A percentile compares a stretch with the other conserved stretches of the same genome.
Evolutionary conservation across 2,329 filamentous ascomycete species (phyloP).

Genomic region (Aureobasidium pullulans): DNA sequence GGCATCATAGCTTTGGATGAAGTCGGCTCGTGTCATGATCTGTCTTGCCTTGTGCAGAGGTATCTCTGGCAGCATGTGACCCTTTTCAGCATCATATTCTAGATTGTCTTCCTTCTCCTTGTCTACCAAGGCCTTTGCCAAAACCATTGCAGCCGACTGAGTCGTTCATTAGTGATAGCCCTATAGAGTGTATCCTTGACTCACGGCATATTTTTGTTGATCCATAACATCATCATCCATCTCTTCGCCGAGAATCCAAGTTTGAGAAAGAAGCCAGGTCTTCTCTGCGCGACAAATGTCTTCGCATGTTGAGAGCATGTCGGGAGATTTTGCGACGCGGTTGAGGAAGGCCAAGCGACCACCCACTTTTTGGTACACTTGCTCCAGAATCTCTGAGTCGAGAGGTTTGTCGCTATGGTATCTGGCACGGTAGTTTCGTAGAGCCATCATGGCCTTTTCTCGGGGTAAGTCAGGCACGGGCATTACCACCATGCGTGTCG

Average conservation of each 20-base stretch:
- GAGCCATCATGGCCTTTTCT: slow-evolving; percentile 64
- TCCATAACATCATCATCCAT: slow-evolving; percentile 99
- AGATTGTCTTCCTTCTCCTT: slow-evolving; percentile 56
- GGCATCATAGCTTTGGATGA: slow-evolving; percentile 86
- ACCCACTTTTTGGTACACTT: slow-evolving; percentile 80
- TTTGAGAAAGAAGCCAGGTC: slow-evolving; percentile 73
- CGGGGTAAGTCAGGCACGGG: slow-evolving; percentile 79
- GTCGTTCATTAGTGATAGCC: background rate
- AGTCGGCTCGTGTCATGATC: slow-evolving; percentile 93
- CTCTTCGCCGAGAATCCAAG: slow-evolving; percentile 65
- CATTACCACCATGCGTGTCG: slow-evolving; percentile 90
- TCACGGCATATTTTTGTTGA: slow-evolving; percentile 87
- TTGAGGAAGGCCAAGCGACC: slow-evolving; percentile 83
- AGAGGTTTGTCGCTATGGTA: slow-evolving; percentile 62
- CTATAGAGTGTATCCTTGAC: slow-evolving; percentile 27
- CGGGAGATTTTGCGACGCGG: slow-evolving; percentile 73
- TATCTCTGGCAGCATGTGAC: slow-evolving; percentile 72
- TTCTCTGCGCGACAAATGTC: slow-evolving; percentile 64
- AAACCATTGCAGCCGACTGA: slow-evolving; percentile 82
- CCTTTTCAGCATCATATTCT: slow-evolving; percentile 55
- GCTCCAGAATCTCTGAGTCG: slow-evolving; percentile 50
- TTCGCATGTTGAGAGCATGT: slow-evolving; percentile 76
- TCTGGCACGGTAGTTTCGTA: slow-evolving; percentile 70
- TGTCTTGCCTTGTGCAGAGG: slow-evolving; percentile 77
- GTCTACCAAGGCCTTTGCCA: slow-evolving; percentile 86